A percentile compares a stretch with the other conserved stretches of the same genome.
Evolutionary conservation across 495 filamentous ascomycete species (phyloP).

Genomic region (Aspergillus diversus): DNA sequence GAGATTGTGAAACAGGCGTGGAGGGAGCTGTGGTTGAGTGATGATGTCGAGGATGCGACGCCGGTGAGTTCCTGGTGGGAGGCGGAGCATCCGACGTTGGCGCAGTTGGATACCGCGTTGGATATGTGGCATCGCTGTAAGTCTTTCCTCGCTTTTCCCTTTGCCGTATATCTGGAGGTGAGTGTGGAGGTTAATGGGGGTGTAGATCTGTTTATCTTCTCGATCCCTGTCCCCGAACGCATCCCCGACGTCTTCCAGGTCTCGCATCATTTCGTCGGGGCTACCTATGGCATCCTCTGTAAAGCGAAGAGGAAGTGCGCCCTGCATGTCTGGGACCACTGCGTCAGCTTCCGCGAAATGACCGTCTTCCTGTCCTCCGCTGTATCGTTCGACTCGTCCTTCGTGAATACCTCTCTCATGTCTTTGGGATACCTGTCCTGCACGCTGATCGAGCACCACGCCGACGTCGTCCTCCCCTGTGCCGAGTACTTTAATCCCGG

Average conservation of each 20-base stretch:
- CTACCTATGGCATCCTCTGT: slow-evolving; percentile 65
- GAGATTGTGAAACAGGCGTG: slow-evolving; percentile 58
- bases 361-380: slow-evolving; percentile 37
- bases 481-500: slow-evolving; percentile 68
- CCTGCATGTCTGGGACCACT: slow-evolving; percentile 69
- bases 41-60: slow-evolving; percentile 54
- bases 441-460: slow-evolving; percentile 60
- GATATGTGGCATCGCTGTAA: slow-evolving; percentile 61
- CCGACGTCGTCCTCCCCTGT: slow-evolving; percentile 66
- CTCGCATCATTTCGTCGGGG: slow-evolving; percentile 64
- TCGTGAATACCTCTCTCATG: slow-evolving; percentile 43
- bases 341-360: slow-evolving; percentile 65
- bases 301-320: slow-evolving; percentile 63
- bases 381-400: slow-evolving; percentile 57
- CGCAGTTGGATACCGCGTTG: slow-evolving; percentile 56
- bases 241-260: slow-evolving; percentile 67
- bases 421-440: slow-evolving; percentile 39
- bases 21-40: slow-evolving; percentile 62
- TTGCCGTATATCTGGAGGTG: background rate
- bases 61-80: slow-evolving; percentile 56
- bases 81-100: slow-evolving; percentile 58
- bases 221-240: slow-evolving; percentile 62
- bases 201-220: slow-evolving; percentile 64
- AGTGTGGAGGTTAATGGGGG: background rate
- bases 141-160: background rate